Evolutionary conservation across 1,284 basidiomycete species (phyloP).

Genomic region (Vanrija humicola): DNA sequence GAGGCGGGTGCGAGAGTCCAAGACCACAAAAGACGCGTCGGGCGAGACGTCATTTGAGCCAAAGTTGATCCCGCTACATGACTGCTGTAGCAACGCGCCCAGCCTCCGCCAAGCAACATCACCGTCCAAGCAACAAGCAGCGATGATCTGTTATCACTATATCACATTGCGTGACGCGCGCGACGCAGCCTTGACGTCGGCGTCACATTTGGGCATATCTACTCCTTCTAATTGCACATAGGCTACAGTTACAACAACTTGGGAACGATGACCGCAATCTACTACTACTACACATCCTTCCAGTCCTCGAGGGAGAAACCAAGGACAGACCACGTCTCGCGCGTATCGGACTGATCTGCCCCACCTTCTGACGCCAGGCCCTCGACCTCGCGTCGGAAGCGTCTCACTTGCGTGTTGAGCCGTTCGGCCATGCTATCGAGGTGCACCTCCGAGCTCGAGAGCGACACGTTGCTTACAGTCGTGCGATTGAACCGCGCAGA

Average conservation of each 20-base stretch:
- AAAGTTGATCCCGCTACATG: too few species aligned
- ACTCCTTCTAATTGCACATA: too few species aligned
- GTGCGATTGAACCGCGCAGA: conserved; percentile 42
- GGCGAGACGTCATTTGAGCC: too few species aligned
- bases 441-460: conserved; percentile 1
- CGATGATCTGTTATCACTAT: too few species aligned
- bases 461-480: conserved; percentile 24
- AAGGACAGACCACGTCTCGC: conserved; percentile 61
- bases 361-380: conserved; percentile 51
- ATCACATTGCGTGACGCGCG: too few species aligned
- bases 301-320: conserved; percentile 76
- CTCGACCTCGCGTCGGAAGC: conserved; percentile 51
- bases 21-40: too few species aligned
- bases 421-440: conserved; percentile 63
- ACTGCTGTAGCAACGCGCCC: too few species aligned
- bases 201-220: too few species aligned
- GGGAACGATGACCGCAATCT: neutral
- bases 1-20: too few species aligned
- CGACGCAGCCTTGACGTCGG: too few species aligned
- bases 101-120: too few species aligned
- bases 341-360: conserved; percentile 54
- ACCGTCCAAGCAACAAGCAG: too few species aligned
- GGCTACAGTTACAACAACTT: neutral
- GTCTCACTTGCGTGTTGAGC: conserved; percentile 63
- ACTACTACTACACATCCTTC: conserved; percentile 51